A percentile compares a stretch with the other conserved stretches of the same genome.
Conservation (phyloP, 257 asterid species). For the Solanum microdontum region DNA sequence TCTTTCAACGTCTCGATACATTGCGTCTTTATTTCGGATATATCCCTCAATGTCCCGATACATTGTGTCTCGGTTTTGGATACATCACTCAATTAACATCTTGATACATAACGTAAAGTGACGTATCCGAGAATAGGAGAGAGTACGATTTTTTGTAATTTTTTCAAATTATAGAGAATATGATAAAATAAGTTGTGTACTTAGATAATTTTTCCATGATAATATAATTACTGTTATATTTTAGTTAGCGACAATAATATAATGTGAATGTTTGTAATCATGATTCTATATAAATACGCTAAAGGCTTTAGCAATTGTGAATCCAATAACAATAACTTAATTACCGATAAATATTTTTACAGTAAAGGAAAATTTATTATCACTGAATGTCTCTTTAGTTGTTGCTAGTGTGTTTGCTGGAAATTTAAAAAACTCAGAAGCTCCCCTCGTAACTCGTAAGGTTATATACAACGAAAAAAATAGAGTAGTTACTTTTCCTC, state of each 20-base stretch:
- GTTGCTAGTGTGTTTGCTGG: not conserved
- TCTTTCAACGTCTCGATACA: too few relatives aligned
- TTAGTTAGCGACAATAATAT: not conserved
- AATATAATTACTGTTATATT: not conserved
- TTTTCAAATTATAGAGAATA: too few relatives aligned
- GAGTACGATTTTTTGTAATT: not conserved
- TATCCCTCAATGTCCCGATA: too few relatives aligned
- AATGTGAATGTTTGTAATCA: not conserved
- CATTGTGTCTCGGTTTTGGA: too few relatives aligned
- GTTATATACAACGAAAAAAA: not conserved
- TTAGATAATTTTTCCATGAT: too few relatives aligned
- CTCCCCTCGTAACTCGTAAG: not conserved
- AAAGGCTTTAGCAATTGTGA: not conserved
- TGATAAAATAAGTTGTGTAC: not conserved
- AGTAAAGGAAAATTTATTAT: not conserved
- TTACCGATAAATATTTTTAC: rapidly evolving
- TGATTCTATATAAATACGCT: not conserved
- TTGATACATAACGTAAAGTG: not conserved
- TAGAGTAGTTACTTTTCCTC: not conserved
- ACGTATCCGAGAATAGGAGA: not conserved
- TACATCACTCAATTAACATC: too few relatives aligned
- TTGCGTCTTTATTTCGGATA: too few relatives aligned
- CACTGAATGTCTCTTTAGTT: not conserved
- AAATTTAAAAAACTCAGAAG: not conserved
- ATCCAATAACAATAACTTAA: not conserved